Percentiles rank a stretch among this genome's conserved stretches.
These are phyloP conservation scores for Candida broadrunensis DNA, from an alignment of 805 yeast genomes.

Conservation along the genomic window DNA sequence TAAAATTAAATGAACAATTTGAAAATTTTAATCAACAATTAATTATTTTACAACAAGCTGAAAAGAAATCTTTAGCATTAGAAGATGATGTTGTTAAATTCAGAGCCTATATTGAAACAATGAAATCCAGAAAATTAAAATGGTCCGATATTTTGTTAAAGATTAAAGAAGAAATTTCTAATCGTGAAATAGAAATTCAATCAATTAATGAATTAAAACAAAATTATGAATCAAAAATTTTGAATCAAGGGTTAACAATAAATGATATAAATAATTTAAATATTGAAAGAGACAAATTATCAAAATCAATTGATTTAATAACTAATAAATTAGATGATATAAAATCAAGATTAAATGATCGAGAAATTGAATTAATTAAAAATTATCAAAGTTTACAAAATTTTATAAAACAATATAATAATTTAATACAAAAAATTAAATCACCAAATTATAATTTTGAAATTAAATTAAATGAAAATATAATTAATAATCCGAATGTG, in stretches of 20 bases:
- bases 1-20: slow-evolving; percentile 34
- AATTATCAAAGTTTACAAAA: slow-evolving; percentile 51
- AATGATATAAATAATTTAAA: slow-evolving; percentile 62
- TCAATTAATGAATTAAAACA: slow-evolving; percentile 36
- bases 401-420: slow-evolving; percentile 55
- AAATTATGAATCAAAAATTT: slow-evolving; percentile 41
- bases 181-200: slow-evolving; percentile 40
- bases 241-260: slow-evolving; percentile 56
- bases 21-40: slow-evolving; percentile 43
- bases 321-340: slow-evolving; percentile 45
- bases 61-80: slow-evolving; percentile 58
- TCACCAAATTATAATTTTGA: slow-evolving; percentile 31
- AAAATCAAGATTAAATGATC: slow-evolving; percentile 43
- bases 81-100: slow-evolving; percentile 71
- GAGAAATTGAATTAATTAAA: slow-evolving; percentile 48
- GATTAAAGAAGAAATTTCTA: slow-evolving; percentile 51
- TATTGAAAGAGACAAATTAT: slow-evolving; percentile 56
- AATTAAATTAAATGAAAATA: slow-evolving; percentile 26
- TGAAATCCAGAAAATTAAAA: slow-evolving; percentile 60
- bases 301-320: slow-evolving; percentile 48
- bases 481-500: slow-evolving; percentile 1
- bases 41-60: slow-evolving; percentile 47
- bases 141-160: slow-evolving; percentile 63
- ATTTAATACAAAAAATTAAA: slow-evolving; percentile 46
- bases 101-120: slow-evolving; percentile 64